These are phyloP conservation scores for Tulasnella sp. DNA, from an alignment of 768 basidiomycete genomes.

Conservation along the genomic window DNA sequence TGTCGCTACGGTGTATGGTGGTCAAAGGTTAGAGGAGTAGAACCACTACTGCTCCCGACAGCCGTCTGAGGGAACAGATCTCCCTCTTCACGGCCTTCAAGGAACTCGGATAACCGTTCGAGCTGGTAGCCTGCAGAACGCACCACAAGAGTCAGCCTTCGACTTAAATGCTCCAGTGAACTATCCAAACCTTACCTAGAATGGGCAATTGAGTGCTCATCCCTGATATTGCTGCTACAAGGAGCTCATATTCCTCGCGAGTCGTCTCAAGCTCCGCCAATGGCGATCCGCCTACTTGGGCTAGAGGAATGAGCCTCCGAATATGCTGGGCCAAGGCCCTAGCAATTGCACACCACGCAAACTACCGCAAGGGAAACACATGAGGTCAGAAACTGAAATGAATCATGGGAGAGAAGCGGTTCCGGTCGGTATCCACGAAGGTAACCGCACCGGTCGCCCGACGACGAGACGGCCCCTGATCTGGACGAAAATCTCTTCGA, in stretches of 20 bases:
- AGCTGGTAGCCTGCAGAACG: constrained; percentile 8
- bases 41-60: background rate
- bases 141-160: background rate
- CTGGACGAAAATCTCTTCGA: too few species aligned
- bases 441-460: too few species aligned
- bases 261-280: background rate
- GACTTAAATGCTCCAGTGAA: too few species aligned
- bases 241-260: constrained; percentile 1
- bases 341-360: constrained; percentile 19
- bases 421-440: too few species aligned
- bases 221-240: background rate
- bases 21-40: background rate
- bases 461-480: too few species aligned
- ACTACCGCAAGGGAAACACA: background rate
- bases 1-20: background rate
- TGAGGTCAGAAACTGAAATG: background rate
- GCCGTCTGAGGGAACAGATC: background rate
- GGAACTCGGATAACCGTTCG: background rate
- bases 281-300: background rate
- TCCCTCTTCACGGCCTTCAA: constrained; percentile 5
- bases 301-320: constrained; percentile 5
- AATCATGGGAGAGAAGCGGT: too few species aligned
- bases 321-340: constrained; percentile 18
- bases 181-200: background rate
- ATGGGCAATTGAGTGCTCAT: constrained; percentile 9